These are phyloP conservation scores for Rugosomyces carneus DNA, from an alignment of 1,284 basidiomycete genomes.

Conservation along the genomic window DNA sequence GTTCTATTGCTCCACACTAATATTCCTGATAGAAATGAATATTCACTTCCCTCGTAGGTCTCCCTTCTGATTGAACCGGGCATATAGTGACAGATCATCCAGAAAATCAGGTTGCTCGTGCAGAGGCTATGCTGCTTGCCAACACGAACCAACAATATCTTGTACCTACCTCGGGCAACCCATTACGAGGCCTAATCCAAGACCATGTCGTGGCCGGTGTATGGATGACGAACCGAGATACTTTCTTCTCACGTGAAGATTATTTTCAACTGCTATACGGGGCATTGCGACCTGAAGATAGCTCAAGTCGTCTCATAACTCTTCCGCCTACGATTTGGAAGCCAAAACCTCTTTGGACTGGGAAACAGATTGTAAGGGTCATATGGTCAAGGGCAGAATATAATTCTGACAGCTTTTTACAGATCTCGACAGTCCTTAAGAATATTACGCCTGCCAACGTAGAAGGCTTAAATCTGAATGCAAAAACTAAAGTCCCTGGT, in stretches of 20 bases:
- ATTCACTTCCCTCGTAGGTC: slow-evolving; percentile 94
- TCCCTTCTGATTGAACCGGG: background rate
- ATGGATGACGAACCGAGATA: slow-evolving; percentile 97
- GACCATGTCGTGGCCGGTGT: slow-evolving; percentile 98
- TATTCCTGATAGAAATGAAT: slow-evolving; percentile 79
- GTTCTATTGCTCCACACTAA: slow-evolving; percentile 2
- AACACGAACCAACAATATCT: slow-evolving; percentile 99
- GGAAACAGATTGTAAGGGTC: slow-evolving; percentile 87
- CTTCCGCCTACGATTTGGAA: slow-evolving; percentile 91
- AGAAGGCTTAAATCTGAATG: slow-evolving; percentile 81
- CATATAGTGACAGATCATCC: slow-evolving; percentile 3
- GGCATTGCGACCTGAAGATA: slow-evolving; percentile 86
- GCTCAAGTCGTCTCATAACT: slow-evolving; percentile 73
- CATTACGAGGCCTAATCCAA: slow-evolving; percentile 96
- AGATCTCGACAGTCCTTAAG: slow-evolving; percentile 89
- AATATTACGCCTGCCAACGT: slow-evolving; percentile 87
- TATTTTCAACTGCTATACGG: slow-evolving; percentile 98
- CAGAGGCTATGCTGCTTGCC: slow-evolving; percentile 91
- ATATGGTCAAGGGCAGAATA: slow-evolving; percentile 1
- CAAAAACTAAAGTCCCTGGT: slow-evolving; percentile 84
- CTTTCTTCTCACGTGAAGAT: slow-evolving; percentile 93
- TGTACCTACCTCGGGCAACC: slow-evolving; percentile 96
- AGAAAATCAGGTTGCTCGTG: slow-evolving; percentile 91
- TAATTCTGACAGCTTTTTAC: slow-evolving; percentile 4
- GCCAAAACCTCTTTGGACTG: slow-evolving; percentile 91